These are phyloP conservation scores for Gossypium ekmanianum DNA, from an alignment of 345 rosid species.

Conservation along the genomic window DNA sequence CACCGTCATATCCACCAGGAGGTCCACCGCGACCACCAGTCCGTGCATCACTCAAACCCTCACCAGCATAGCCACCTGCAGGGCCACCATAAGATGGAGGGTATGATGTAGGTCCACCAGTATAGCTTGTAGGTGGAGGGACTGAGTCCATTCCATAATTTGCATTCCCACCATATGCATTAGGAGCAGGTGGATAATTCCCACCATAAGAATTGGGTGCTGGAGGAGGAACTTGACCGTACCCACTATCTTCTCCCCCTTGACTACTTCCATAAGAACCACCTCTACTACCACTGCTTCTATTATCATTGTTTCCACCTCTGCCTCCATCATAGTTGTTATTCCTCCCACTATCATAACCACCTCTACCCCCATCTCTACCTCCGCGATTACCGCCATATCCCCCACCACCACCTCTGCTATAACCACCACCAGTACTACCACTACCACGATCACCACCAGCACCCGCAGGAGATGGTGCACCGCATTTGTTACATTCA, in stretches of 20 bases:
- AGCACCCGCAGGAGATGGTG: conserved; percentile 70
- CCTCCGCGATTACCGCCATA: conserved; percentile 47
- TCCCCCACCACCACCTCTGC: conserved; percentile 55
- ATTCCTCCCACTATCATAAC: conserved; percentile 55
- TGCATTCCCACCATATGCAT: conserved; percentile 43
- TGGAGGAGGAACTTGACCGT: conserved; percentile 66
- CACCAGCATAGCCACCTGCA: conserved; percentile 58
- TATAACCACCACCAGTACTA: conserved; percentile 37
- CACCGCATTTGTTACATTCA: conserved; percentile 95
- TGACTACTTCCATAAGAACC: conserved; percentile 64
- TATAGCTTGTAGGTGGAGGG: conserved; percentile 83
- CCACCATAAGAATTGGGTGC: conserved; percentile 64
- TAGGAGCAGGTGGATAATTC: conserved; percentile 55
- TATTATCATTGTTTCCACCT: conserved; percentile 45
- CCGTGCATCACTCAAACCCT: conserved; percentile 47
- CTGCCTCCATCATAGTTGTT: conserved; percentile 46
- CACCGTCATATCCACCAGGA: conserved; percentile 23
- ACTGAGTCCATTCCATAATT: conserved; percentile 71
- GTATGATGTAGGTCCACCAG: conserved; percentile 69
- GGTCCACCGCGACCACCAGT: conserved; percentile 50
- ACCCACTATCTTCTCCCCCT: conserved; percentile 62
- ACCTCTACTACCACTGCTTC: conserved; percentile 43
- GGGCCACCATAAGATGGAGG: conserved; percentile 83
- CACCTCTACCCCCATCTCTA: conserved; percentile 39
- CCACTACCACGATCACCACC: conserved; percentile 34